These are phyloP conservation scores for Albizia julibrissin DNA, from an alignment of 306 rosid genomes.

Conservation along the genomic window DNA sequence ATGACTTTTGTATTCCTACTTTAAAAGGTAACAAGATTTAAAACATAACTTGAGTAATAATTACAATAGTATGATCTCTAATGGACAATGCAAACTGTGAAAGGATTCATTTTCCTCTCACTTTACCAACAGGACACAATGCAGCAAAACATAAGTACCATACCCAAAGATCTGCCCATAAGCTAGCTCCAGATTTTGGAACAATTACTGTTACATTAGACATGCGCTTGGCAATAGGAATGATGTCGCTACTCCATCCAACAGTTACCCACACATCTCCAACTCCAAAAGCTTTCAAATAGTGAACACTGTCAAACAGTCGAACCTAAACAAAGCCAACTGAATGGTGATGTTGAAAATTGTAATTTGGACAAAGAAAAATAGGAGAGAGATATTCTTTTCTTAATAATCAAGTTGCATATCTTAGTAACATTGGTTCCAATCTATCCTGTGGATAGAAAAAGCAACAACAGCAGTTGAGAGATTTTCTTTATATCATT, in stretches of 20 bases:
- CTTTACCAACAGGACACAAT: neutral
- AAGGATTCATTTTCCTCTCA: neutral
- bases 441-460: neutral
- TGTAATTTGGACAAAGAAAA: neutral
- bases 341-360: neutral
- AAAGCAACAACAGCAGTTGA: neutral
- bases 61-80: neutral
- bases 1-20: neutral
- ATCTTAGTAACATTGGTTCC: neutral
- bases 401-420: neutral
- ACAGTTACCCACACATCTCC: constrained; percentile 97
- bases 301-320: constrained; percentile 71
- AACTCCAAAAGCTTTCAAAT: constrained; percentile 85
- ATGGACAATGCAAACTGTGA: neutral
- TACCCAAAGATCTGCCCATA: constrained; percentile 98
- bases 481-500: constrained; percentile 24
- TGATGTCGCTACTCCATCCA: constrained; percentile 93
- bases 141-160: neutral
- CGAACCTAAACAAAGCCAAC: constrained; percentile 63
- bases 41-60: neutral
- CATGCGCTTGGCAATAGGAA: constrained; percentile 84
- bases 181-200: constrained; percentile 88
- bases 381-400: neutral
- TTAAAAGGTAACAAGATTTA: neutral
- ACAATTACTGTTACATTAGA: constrained; percentile 82